Percentiles rank a stretch among this genome's conserved stretches.
Evolutionary conservation across 257 asterid genomes (phyloP).

Genomic region (Scutellaria galericulata): DNA sequence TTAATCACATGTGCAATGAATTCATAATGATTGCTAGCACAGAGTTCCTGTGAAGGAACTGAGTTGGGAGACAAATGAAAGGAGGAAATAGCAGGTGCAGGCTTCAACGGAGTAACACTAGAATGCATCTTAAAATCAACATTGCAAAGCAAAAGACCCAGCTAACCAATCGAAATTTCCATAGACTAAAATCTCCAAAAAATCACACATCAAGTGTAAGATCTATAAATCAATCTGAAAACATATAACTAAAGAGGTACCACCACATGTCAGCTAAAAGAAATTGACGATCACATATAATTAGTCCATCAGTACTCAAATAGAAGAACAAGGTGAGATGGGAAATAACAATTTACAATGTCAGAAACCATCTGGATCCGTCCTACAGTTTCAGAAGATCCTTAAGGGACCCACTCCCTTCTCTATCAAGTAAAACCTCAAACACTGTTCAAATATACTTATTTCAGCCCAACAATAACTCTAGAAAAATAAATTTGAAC

Average conservation of each 20-base stretch:
- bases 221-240: background rate
- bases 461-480: background rate
- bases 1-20: background rate
- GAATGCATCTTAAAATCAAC: constrained; percentile 22
- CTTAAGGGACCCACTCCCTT: constrained; percentile 17
- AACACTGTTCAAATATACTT: background rate
- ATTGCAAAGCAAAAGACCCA: background rate
- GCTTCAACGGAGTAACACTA: constrained; percentile 16
- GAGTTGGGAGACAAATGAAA: constrained; percentile 3
- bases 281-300: background rate
- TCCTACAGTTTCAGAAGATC: constrained; percentile 14
- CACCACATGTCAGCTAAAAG: constrained; percentile 3
- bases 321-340: constrained; percentile 14
- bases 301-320: constrained; percentile 20
- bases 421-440: background rate
- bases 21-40: constrained; percentile 12
- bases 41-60: background rate
- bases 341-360: constrained; percentile 18
- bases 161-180: background rate
- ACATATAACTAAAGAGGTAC: background rate
- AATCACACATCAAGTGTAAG: constrained; percentile 13
- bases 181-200: constrained; percentile 14
- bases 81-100: constrained; percentile 13
- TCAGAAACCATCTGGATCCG: constrained; percentile 10
- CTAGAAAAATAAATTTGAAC: background rate